Evolutionary conservation across 75 land plant species (phyloP).

Genomic region (Cryptomeria japonica): DNA sequence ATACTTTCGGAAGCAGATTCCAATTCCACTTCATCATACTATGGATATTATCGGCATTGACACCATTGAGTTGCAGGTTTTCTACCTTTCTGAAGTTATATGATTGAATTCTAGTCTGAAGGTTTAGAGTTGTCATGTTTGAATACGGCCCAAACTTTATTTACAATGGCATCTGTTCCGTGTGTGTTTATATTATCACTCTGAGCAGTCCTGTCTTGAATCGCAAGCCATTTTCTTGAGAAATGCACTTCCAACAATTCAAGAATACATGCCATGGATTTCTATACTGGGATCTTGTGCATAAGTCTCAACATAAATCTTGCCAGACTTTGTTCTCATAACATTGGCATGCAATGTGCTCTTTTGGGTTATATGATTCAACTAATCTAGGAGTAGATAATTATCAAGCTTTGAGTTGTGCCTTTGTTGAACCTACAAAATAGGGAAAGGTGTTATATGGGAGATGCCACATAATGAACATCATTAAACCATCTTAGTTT

Average conservation of each 20-base stretch:
- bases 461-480: not conserved
- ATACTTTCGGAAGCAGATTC: not conserved
- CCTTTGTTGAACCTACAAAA: not conserved
- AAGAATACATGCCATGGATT: not conserved
- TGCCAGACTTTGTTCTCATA: not conserved
- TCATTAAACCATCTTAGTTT: not conserved
- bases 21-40: not conserved
- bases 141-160: not conserved
- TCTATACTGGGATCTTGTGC: not conserved
- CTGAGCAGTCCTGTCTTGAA: not conserved
- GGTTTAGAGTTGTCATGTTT: not conserved
- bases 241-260: not conserved
- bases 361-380: not conserved
- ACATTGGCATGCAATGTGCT: not conserved
- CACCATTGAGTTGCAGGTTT: not conserved
- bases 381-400: not conserved
- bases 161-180: not conserved
- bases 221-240: not conserved
- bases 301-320: not conserved
- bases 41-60: slow-evolving; percentile 1
- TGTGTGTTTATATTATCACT: not conserved
- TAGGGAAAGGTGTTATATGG: not conserved
- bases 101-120: not conserved
- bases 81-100: not conserved
- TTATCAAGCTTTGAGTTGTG: not conserved